Evolutionary conservation across 768 basidiomycete species (phyloP).

Genomic region (Amanita rimosa): DNA sequence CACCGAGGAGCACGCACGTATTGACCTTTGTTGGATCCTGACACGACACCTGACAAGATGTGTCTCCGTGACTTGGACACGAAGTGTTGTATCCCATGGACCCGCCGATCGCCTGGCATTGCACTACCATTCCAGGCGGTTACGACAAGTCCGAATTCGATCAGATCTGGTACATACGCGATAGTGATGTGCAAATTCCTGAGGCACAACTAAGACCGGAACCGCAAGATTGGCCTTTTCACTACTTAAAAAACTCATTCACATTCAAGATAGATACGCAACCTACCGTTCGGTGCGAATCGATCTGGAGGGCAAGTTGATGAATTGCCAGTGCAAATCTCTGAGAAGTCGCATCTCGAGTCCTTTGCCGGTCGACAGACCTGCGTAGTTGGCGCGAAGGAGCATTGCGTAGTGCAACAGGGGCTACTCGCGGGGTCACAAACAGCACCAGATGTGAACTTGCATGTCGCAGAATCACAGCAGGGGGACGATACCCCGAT

Average conservation of each 20-base stretch:
- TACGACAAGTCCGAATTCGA: conserved; percentile 6
- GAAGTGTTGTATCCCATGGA: conserved; percentile 58
- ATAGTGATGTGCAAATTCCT: conserved; percentile 69
- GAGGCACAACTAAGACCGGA: conserved; percentile 61
- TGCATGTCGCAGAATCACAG: conserved; percentile 67
- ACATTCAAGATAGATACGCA: conserved; percentile 2
- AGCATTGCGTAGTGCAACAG: conserved; percentile 65
- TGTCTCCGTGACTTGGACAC: conserved; percentile 54
- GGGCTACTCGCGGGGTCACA: conserved; percentile 71
- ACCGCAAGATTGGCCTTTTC: conserved; percentile 56
- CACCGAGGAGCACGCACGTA: conserved; percentile 60
- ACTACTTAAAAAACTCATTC: background rate
- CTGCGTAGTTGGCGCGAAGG: conserved; percentile 53
- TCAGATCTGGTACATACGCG: conserved; percentile 28
- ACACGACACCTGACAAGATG: conserved; percentile 71
- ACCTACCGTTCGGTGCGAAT: conserved; percentile 48
- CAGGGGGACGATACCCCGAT: conserved; percentile 46
- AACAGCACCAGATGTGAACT: conserved; percentile 56
- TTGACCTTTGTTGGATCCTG: conserved; percentile 51
- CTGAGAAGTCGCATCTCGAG: conserved; percentile 53
- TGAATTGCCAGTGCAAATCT: conserved; percentile 68
- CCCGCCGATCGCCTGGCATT: conserved; percentile 66
- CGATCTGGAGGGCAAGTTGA: conserved; percentile 61
- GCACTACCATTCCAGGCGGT: conserved; percentile 28
- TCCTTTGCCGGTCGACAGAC: conserved; percentile 67